Evolutionary conservation across 805 yeast species (phyloP), one percentile per base, ranked within the genome.

Genomic region (Sugiyamaella lignohabitans): DNA sequence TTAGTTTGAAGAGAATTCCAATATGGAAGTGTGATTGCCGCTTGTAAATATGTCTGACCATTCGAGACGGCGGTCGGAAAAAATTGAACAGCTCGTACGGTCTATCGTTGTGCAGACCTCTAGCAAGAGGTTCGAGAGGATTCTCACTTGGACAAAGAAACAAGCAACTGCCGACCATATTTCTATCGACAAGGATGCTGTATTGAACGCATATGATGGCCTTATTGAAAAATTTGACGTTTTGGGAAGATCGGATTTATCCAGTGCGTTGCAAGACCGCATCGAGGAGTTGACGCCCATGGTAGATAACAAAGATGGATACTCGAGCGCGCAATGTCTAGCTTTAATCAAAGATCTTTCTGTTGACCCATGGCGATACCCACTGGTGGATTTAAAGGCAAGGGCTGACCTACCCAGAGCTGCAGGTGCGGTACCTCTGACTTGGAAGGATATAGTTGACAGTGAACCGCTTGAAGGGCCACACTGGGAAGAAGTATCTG

Each of bases 391-490:
- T 2, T 11, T 29, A 20, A 18, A 14, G 37, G 24, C 22, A 18
- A n/a, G n/a, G n/a, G 16, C 24, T 6, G 42, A 21, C 5, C 8
- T 27, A 8, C 32, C 32, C 17, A 3, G 32, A 30, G 14, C 17
- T 14, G 21, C 17, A 35, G 27, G 19, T 36, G 17, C 5, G 6
- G 29, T 20, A 3, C 10, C 40, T 21, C 40, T 50, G 8, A 49
- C 53, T 2, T 61, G 64, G 64, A 38, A 45, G 2, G 60, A 58
- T 3, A 61, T 61, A n/a, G 21, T 59, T 14, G 48, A 23, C 5
- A 60, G 55, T 8, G 64, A 59, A 5, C 64, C 64, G 5, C 41
- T 61, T 17, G 47, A 46, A 14, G 65, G 65, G 1, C 61, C 56
- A 14, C 63, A 60, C 41, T 61, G 65, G 65, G 41, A 47, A 16